Evolutionary conservation across 352 stramenopile genomes (phyloP).

Genomic region (Phytophthora cryptogea): DNA sequence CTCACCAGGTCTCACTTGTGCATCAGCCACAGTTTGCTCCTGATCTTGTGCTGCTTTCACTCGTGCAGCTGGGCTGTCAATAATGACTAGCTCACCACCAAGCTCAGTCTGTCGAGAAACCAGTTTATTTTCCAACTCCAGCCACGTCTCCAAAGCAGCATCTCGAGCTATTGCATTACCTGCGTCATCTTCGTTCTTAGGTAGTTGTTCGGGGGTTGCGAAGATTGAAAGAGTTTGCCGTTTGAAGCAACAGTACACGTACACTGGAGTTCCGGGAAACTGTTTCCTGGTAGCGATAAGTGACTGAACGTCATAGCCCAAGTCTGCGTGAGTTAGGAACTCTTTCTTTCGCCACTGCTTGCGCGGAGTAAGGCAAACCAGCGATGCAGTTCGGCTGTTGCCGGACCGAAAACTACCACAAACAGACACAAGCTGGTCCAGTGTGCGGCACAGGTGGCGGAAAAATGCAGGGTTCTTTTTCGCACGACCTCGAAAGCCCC

Average conservation of each 20-base stretch:
- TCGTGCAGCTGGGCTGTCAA: conserved; percentile 22
- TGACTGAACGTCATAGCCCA: conserved; percentile 40
- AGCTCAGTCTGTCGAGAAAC: conserved; percentile 17
- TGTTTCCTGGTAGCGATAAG: conserved; percentile 26
- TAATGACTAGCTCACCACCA: conserved; percentile 1
- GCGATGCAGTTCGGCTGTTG: conserved; percentile 3
- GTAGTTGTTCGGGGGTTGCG: not conserved
- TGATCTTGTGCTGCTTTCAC: conserved; percentile 18
- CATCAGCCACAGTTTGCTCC: conserved; percentile 20
- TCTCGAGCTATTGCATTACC: conserved; percentile 3
- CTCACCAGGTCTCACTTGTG: not conserved
- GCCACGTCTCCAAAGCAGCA: conserved; percentile 24
- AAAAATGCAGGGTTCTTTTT: conserved; percentile 62
- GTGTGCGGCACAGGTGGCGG: conserved; percentile 35
- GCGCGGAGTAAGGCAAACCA: conserved; percentile 55
- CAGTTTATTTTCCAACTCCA: conserved; percentile 22
- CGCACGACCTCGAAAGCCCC: conserved; percentile 47
- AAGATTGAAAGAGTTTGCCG: conserved; percentile 8
- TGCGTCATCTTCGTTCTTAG: conserved; percentile 3
- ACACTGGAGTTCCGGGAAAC: conserved; percentile 28
- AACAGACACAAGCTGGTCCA: conserved; percentile 38
- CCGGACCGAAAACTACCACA: not conserved
- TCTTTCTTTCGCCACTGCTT: conserved; percentile 75
- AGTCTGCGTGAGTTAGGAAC: conserved; percentile 45
- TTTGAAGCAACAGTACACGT: conserved; percentile 49